Conservation (phyloP, 176 grass and related monocot genomes). For the Juncus effusus region DNA sequence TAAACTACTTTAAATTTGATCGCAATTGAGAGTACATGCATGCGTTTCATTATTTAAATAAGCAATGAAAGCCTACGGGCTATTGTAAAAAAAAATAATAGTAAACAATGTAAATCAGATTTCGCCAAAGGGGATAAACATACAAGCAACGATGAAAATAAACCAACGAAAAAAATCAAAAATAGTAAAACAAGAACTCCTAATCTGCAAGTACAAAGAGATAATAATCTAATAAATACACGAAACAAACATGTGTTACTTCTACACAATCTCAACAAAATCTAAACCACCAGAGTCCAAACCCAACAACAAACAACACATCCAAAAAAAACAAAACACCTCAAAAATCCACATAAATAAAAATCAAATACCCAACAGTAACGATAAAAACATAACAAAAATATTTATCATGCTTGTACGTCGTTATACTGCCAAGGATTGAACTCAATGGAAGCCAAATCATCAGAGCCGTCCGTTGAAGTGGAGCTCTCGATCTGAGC, state of each 20-base stretch:
- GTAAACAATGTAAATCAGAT: not conserved
- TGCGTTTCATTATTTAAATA: no score
- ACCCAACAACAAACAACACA: slow-evolving; percentile 18
- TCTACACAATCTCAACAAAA: slow-evolving; percentile 13
- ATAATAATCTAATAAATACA: slow-evolving; percentile 27
- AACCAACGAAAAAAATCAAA: not conserved
- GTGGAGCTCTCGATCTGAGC: slow-evolving; percentile 45
- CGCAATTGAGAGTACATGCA: no score
- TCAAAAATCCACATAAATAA: slow-evolving; percentile 21
- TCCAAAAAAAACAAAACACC: slow-evolving; percentile 15
- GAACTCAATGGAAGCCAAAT: slow-evolving; percentile 51
- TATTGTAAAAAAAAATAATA: no score
- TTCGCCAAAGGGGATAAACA: not conserved
- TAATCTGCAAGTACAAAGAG: slow-evolving; percentile 17
- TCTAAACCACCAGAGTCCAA: slow-evolving; percentile 14
- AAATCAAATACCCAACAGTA: slow-evolving; percentile 16
- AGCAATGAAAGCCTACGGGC: no score
- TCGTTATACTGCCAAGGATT: slow-evolving; percentile 83
- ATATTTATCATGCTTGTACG: slow-evolving; percentile 36
- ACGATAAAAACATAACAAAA: not conserved
- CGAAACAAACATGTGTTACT: slow-evolving; percentile 30
- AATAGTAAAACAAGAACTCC: not conserved
- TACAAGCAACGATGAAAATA: not conserved
- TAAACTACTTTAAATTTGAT: no score
- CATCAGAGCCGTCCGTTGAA: slow-evolving; percentile 18